These are phyloP conservation scores for Galerina marginata DNA, from an alignment of 768 basidiomycete species.

Conservation along the genomic window DNA sequence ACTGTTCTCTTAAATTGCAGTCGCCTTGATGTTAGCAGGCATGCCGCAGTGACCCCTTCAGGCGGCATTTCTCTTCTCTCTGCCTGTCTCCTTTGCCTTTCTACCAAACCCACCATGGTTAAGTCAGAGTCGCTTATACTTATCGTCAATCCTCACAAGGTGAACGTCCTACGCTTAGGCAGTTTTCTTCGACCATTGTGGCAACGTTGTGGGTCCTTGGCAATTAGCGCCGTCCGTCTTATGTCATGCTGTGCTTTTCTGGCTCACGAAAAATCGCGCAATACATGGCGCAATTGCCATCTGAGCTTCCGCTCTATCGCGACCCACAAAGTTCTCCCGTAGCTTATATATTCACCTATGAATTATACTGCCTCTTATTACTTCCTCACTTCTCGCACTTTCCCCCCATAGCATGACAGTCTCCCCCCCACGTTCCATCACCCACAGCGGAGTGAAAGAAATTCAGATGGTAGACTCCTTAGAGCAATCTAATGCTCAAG, in stretches of 20 bases:
- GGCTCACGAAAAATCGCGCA: slow-evolving; percentile 18
- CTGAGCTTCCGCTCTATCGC: background rate
- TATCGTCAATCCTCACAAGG: too few species aligned
- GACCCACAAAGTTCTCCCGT: background rate
- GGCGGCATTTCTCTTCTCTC: too few species aligned
- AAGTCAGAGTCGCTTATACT: too few species aligned
- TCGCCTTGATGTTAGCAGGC: too few species aligned
- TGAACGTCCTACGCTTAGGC: too few species aligned
- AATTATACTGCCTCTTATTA: background rate
- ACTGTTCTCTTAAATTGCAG: too few species aligned
- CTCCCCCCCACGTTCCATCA: background rate
- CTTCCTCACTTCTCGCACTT: background rate
- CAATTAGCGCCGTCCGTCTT: background rate
- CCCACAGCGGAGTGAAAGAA: background rate
- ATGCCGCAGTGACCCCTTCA: too few species aligned
- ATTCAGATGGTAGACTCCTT: background rate
- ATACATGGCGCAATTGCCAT: slow-evolving; percentile 18
- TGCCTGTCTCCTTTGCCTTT: too few species aligned
- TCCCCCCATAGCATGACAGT: too few species aligned
- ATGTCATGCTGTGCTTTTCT: slow-evolving; percentile 1
- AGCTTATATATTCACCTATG: background rate
- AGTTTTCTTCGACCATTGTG: too few species aligned
- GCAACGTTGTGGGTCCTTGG: too few species aligned
- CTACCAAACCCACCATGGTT: too few species aligned
- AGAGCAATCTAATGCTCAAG: slow-evolving; percentile 12